Conservation (phyloP, 2,329 filamentous ascomycete species). For the Aureobasidium musti region DNA sequence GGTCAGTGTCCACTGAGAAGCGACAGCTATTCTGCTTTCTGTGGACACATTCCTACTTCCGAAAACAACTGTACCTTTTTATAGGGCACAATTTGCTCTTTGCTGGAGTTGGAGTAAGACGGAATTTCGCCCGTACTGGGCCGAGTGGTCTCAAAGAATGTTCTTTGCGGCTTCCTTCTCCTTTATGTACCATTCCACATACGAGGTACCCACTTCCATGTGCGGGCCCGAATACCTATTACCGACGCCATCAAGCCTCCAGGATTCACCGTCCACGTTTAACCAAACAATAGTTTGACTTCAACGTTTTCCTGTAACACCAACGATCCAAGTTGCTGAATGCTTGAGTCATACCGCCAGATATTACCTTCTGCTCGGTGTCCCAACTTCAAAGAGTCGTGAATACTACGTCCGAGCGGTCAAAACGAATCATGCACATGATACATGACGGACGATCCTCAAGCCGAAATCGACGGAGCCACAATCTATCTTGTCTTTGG, state of each 20-base stretch:
- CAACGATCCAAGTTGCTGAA: background rate
- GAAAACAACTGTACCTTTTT: too few species aligned
- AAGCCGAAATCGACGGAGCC: background rate
- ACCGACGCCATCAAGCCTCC: slow-evolving; percentile 3
- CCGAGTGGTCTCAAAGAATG: background rate
- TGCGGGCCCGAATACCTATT: background rate
- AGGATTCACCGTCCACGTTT: slow-evolving; percentile 3
- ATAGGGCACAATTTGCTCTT: too few species aligned
- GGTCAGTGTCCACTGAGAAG: too few species aligned
- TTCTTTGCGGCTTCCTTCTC: slow-evolving; percentile 13
- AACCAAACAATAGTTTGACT: background rate
- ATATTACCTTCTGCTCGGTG: background rate
- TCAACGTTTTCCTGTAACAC: background rate
- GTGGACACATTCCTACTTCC: too few species aligned
- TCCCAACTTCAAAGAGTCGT: background rate
- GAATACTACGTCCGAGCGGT: background rate
- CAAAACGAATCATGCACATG: background rate
- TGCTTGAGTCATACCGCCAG: background rate
- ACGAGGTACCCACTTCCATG: slow-evolving; percentile 19
- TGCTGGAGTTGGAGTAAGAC: too few species aligned
- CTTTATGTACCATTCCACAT: background rate
- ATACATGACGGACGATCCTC: slow-evolving; percentile 5
- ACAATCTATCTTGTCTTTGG: slow-evolving; percentile 17
- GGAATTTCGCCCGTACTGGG: background rate
- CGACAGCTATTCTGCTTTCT: too few species aligned